Percentiles rank a stretch among this genome's conserved stretches.
These are phyloP conservation scores for Solanum chaucha DNA, from an alignment of 257 asterid species.

Conservation along the genomic window DNA sequence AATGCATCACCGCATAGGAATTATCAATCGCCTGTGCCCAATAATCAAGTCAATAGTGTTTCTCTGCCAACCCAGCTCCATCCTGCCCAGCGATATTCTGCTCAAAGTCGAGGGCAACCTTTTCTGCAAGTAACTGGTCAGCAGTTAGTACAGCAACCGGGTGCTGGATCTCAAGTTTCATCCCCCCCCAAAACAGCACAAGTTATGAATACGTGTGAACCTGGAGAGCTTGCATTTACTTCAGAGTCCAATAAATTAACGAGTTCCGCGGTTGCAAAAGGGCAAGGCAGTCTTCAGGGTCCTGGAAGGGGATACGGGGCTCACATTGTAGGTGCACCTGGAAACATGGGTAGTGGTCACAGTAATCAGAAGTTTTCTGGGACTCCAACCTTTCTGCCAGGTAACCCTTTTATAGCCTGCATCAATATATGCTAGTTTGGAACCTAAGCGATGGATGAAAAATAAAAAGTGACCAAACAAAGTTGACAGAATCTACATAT, in stretches of 20 bases:
- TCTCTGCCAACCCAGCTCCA: constrained; percentile 38
- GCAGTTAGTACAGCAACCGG: constrained; percentile 34
- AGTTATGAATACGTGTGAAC: constrained; percentile 6
- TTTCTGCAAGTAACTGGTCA: constrained; percentile 41
- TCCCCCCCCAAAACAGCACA: constrained; percentile 50
- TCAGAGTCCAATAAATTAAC: constrained; percentile 45
- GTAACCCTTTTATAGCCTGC: constrained; percentile 13
- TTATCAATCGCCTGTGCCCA: constrained; percentile 47
- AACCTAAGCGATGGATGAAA: background rate
- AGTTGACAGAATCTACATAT: background rate
- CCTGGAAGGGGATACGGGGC: constrained; percentile 69
- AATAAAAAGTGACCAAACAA: background rate
- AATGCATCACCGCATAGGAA: constrained; percentile 37
- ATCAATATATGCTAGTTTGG: background rate
- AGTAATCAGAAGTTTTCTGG: constrained; percentile 51
- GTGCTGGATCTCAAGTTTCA: constrained; percentile 45
- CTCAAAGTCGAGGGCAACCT: constrained; percentile 41
- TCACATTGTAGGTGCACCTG: constrained; percentile 62
- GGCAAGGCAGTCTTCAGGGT: constrained; percentile 48
- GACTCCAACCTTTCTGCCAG: constrained; percentile 74
- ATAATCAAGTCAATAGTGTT: constrained; percentile 43
- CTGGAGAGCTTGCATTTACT: constrained; percentile 44
- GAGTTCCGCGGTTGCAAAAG: constrained; percentile 53
- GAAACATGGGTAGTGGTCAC: constrained; percentile 34
- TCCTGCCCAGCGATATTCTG: constrained; percentile 39